Evolutionary conservation across 306 rosid species (phyloP).

Genomic region (Castanea crenata): DNA sequence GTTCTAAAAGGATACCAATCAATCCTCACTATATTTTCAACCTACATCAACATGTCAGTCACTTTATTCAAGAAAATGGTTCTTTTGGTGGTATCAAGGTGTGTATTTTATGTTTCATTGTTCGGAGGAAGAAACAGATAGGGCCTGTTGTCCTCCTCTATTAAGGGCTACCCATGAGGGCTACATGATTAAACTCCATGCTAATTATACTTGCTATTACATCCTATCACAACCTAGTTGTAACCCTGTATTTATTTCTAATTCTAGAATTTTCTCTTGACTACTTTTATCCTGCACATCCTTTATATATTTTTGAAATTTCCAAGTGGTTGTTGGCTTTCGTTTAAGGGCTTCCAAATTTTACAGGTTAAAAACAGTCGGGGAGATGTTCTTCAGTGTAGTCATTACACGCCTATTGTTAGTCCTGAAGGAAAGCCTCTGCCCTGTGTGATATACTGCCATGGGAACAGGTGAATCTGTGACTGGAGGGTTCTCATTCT

Average conservation of each 20-base stretch:
- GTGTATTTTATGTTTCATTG: neutral
- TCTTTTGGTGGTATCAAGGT: neutral
- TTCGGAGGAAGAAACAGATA: neutral
- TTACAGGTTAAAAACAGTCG: constrained; percentile 82
- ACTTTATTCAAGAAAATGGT: neutral
- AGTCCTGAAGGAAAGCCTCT: constrained; percentile 87
- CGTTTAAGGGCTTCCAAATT: constrained; percentile 22
- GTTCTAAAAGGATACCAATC: neutral
- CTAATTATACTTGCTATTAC: neutral
- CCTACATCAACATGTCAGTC: neutral
- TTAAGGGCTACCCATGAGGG: neutral
- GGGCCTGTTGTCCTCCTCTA: neutral
- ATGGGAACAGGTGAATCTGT: constrained; percentile 82
- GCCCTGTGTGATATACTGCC: constrained; percentile 96
- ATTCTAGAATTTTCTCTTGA: neutral
- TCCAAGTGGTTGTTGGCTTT: constrained; percentile 9
- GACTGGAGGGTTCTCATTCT: constrained; percentile 11
- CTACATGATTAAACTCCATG: neutral
- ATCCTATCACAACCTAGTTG: neutral
- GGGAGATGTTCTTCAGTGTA: constrained; percentile 84
- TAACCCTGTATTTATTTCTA: too few species aligned
- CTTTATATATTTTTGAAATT: neutral
- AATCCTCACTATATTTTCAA: neutral
- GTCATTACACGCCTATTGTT: constrained; percentile 87
- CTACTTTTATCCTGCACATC: neutral